Evolutionary conservation across 768 basidiomycete species (phyloP), one percentile per base, ranked within the genome.

Genomic region (Omphalotus guepiniiformis): DNA sequence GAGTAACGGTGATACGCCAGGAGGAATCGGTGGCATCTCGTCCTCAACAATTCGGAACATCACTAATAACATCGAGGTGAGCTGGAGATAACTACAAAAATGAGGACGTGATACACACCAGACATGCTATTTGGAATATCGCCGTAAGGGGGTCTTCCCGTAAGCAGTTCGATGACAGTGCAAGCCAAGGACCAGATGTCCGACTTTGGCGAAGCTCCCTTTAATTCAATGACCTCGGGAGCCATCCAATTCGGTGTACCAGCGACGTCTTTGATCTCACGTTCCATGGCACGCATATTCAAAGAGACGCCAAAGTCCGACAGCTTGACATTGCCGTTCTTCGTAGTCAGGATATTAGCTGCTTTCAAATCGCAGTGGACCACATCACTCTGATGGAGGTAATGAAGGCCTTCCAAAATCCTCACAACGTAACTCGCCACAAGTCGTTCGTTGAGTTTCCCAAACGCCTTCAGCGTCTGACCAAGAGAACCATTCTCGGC

Each of bases 201-300:
- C 22, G 90, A 86, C 57, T 93, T 93, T 0, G 85, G 75, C n/a
- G 89, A 87, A 6, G 95, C 90, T 3, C 94, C 94, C 63, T 93
- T 88, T 47, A 98, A 78, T 62, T 93, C 86, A 52, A 99, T 98
- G 42, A 97, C 90, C 66, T 99, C 95, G 2, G 95, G 95, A 9
- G 94, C 94, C 93, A 99, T 98, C 95, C 95, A 99, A 59, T 97
- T 95, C 12, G 95, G 95, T 8, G 95, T 99, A 8, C 95, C 95
- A 6, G 88, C 85, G 22, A 92, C 87, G 56, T 88, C 88, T 61
- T 88, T 85, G 55, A 81, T 84, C 59, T 90, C 87, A 21, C 80
- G 76, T 57, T 86, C 87, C 78, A 98, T 83, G 1, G 93, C 93
- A 39, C 90, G 83, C 58, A 97, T 77, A 64, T 95, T 96, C 52